A percentile compares a stretch with the other conserved stretches of the same genome.
Evolutionary conservation across 805 yeast species (phyloP).

Genomic region (Candida ipomoeae): DNA sequence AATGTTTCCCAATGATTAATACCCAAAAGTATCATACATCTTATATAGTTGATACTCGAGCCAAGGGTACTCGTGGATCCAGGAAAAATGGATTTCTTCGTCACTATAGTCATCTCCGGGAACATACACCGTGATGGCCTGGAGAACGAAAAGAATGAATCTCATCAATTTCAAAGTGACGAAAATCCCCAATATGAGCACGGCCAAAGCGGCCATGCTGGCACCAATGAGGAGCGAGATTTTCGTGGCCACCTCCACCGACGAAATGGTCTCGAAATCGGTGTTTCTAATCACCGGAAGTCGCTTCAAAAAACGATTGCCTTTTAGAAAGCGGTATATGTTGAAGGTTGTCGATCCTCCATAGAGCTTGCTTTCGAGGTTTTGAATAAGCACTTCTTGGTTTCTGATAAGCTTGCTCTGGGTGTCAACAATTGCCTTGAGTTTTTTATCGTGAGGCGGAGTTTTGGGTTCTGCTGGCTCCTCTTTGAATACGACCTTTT

Average conservation of each 20-base stretch:
- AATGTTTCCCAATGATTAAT: neutral
- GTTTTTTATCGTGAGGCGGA: neutral
- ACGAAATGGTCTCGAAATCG: neutral
- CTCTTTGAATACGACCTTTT: neutral
- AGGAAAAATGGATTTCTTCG: constrained; percentile 6
- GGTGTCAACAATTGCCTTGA: neutral
- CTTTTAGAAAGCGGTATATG: neutral
- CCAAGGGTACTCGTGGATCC: constrained; percentile 14
- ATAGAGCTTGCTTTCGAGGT: constrained; percentile 3
- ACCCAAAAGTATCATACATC: constrained; percentile 11
- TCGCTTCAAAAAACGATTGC: neutral
- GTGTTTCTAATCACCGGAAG: neutral
- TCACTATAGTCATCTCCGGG: neutral
- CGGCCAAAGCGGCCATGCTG: neutral
- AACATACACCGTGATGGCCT: neutral
- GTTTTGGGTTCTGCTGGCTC: neutral
- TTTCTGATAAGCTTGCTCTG: neutral
- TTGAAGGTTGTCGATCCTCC: neutral
- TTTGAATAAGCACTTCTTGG: constrained; percentile 2
- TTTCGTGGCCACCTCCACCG: neutral
- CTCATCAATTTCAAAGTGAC: neutral
- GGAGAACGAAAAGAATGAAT: neutral
- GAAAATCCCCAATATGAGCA: neutral
- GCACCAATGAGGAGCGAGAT: neutral
- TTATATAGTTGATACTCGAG: constrained; percentile 15